Evolutionary conservation across 2,329 filamentous ascomycete species (phyloP).

Genomic region (Pseudogymnoascus sp.): DNA sequence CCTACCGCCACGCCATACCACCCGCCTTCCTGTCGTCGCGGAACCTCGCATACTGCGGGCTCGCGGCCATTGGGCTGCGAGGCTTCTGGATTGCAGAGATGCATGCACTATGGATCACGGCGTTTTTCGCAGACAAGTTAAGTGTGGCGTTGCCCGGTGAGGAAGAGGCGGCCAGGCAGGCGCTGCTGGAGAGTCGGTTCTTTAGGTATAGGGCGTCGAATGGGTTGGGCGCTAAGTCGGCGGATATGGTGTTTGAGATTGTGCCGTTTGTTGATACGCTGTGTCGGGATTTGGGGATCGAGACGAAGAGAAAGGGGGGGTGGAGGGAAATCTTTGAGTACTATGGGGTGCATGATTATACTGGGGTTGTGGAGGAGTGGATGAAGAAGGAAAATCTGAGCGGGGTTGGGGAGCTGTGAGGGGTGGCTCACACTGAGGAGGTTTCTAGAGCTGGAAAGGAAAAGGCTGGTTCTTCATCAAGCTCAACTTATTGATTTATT

Average conservation of each 20-base stretch:
- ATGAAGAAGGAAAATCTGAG: constrained; percentile 10
- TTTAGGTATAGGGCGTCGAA: constrained; percentile 58
- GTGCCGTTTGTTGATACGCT: constrained; percentile 64
- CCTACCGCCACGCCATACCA: constrained; percentile 38
- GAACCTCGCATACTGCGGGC: constrained; percentile 37
- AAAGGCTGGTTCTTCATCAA: background rate
- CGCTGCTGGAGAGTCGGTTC: constrained; percentile 56
- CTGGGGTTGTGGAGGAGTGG: constrained; percentile 35
- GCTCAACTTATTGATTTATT: background rate
- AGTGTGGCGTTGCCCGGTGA: constrained; percentile 16
- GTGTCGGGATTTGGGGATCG: constrained; percentile 53
- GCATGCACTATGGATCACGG: constrained; percentile 52
- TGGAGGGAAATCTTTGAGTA: constrained; percentile 30
- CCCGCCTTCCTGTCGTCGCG: constrained; percentile 31
- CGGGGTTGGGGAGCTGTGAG: background rate
- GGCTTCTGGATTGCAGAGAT: constrained; percentile 33
- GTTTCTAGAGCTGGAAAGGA: background rate
- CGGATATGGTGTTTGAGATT: constrained; percentile 66
- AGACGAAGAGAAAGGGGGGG: constrained; percentile 43
- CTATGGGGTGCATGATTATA: constrained; percentile 38
- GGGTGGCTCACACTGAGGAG: background rate
- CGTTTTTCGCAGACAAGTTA: constrained; percentile 50
- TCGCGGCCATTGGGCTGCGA: constrained; percentile 33
- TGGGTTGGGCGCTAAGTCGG: constrained; percentile 51
- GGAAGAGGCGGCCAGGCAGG: constrained; percentile 38